phyloP scores from a whole-genome alignment of 2,329 filamentous ascomycete species.

The Ophiosphaerella korrae region DNA sequence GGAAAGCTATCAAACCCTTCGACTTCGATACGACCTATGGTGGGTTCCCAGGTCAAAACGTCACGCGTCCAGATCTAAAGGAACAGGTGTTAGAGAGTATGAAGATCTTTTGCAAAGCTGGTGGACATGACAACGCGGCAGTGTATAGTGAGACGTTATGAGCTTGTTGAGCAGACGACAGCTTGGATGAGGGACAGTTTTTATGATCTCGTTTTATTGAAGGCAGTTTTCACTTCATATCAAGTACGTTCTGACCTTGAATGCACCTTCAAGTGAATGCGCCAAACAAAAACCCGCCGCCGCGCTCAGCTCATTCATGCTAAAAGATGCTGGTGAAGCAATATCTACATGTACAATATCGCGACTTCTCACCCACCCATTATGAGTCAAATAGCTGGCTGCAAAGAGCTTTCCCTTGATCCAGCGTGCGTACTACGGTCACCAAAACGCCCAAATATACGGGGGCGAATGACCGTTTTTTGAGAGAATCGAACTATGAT shows the following conservation, averaged over 20 bases:
- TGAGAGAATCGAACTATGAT: conserved; percentile 1
- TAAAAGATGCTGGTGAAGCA: conserved; percentile 12
- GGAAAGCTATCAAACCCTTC: conserved; percentile 66
- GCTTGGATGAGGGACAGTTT: neutral
- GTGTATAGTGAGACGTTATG: conserved; percentile 42
- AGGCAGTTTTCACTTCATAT: conserved; percentile 10
- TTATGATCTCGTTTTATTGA: conserved; percentile 8
- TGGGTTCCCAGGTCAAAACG: conserved; percentile 67
- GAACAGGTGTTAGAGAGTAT: conserved; percentile 73
- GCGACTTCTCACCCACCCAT: neutral
- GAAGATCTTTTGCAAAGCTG: conserved; percentile 68
- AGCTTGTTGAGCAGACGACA: neutral
- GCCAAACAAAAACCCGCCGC: neutral
- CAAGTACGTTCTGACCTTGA: conserved; percentile 1
- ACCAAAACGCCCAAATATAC: neutral
- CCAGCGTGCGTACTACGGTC: no score
- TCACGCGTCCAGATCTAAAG: conserved; percentile 63
- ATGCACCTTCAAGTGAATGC: neutral
- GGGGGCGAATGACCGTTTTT: neutral
- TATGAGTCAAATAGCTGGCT: no score
- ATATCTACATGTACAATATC: conserved; percentile 18
- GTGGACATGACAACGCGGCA: conserved; percentile 54
- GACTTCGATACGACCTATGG: conserved; percentile 72
- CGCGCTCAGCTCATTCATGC: conserved; percentile 1
- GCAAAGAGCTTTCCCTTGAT: no score